Conservation (phyloP, 2,329 filamentous ascomycete species). For the Pyricularia sp. region DNA sequence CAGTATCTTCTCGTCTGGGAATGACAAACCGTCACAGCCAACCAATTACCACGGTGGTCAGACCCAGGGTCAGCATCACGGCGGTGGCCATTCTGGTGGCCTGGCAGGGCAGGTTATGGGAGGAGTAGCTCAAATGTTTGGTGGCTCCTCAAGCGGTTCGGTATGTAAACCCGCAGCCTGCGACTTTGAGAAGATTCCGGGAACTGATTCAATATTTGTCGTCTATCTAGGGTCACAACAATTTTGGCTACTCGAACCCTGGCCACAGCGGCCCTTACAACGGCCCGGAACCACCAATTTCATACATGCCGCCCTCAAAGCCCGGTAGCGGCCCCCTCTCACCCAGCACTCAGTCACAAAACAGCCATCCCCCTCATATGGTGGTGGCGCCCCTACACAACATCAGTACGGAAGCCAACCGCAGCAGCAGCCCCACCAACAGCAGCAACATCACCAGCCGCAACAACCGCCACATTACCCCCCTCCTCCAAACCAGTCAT, state of each 20-base stretch:
- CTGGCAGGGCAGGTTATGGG: conserved; percentile 45
- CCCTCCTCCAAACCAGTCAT: conserved; percentile 1
- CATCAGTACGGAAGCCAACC: conserved; percentile 2
- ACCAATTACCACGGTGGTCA: conserved; percentile 42
- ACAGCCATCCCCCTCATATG: conserved; percentile 16
- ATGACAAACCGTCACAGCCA: conserved; percentile 34
- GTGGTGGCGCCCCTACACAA: conserved; percentile 13
- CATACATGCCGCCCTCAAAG: conserved; percentile 38
- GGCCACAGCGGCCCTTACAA: conserved; percentile 47
- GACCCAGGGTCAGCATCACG: conserved; percentile 23
- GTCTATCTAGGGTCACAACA: conserved; percentile 14
- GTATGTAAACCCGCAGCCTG: conserved; percentile 19
- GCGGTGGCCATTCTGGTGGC: conserved; percentile 24
- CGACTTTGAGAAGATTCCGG: background rate
- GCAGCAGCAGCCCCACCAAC: background rate
- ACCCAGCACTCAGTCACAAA: conserved; percentile 12
- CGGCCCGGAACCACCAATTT: conserved; percentile 52
- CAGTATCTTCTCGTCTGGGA: conserved; percentile 40
- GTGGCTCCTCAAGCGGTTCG: conserved; percentile 28
- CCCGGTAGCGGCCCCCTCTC: conserved; percentile 13
- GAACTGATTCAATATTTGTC: background rate
- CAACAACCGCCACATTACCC: background rate
- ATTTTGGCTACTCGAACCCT: conserved; percentile 54
- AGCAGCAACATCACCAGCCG: background rate
- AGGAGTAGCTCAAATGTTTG: conserved; percentile 43